Evolutionary conservation across 768 basidiomycete genomes (phyloP), one percentile per base, ranked within the genome.

Genomic region (Amanita muscaria): DNA sequence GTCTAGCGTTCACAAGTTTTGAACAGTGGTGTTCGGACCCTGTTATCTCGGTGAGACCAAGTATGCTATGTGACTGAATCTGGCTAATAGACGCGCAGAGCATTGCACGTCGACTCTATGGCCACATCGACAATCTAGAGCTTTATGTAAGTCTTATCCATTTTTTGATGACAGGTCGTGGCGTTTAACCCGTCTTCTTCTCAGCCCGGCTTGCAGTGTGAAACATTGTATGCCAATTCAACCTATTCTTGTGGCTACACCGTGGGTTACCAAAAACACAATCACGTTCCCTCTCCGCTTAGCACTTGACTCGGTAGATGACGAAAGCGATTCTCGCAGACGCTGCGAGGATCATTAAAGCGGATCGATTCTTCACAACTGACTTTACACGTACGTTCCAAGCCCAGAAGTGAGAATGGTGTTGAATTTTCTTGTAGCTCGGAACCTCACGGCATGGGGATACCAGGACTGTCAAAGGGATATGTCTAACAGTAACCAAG

Each of bases 171-270:
- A 10, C 6, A 3, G 14, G n/a, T 29, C 12, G 27, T 29, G 27
- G 6, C 27, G 6, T 6, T 6, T 6, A 12, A 29, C 27, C 7
- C 12, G 6, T 29, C 27, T 29, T 29, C 27, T 29, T 40, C 25
- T 6, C 34, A 58, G 56, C 23, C 60, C 21, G 63, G 63, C 29
- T 49, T 64, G 14, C 62, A 64, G 49, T 61, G 58, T 12, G 65
- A 66, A 43, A 31, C 31, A 18, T 51, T n/a, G n/a, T n/a, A 60
- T 4, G 56, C 57, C 2, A 63, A 64, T 56, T 64, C 63, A 1
- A 37, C 63, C 7, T 67, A 65, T 9, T 76, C 77, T 51, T 76
- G 77, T 2, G 78, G 78, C 15, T 82, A 74, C 57, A 82, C 83
- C 3, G 60, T 61, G 38, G 19, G 55, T 44, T n/a, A 18, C 11